Conservation (phyloP, 768 basidiomycete species). For the Phallus indusiatus region DNA sequence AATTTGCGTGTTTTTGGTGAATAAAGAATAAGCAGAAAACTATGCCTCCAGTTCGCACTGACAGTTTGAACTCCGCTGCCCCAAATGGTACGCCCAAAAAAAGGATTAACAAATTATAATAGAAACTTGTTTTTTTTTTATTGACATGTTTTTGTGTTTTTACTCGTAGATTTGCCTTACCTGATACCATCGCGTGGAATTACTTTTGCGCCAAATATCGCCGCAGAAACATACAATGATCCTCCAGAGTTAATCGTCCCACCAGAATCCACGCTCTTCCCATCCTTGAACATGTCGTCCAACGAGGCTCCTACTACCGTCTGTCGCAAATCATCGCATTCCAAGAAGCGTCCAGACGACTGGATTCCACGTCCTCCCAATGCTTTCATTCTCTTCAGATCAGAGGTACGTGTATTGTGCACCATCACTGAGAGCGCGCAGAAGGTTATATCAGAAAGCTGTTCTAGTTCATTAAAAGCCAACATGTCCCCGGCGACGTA, state of each 20-base stretch:
- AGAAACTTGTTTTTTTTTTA: not conserved
- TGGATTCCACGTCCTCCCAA: conserved; percentile 81
- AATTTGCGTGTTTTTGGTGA: not conserved
- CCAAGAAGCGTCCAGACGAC: conserved; percentile 34
- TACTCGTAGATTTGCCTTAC: not conserved
- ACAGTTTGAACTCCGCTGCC: not conserved
- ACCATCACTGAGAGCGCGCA: conserved; percentile 1
- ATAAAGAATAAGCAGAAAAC: not conserved
- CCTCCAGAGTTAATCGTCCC: conserved; percentile 29
- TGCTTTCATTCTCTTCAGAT: conserved; percentile 79
- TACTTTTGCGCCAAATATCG: conserved; percentile 50
- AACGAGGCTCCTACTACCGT: conserved; percentile 23
- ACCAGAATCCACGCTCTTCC: conserved; percentile 47
- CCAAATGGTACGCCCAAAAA: not conserved
- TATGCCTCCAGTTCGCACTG: not conserved
- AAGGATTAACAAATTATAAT: not conserved
- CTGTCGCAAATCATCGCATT: conserved; percentile 31
- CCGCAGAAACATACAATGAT: conserved; percentile 48
- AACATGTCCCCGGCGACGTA: conserved; percentile 61
- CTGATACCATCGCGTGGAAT: conserved; percentile 28
- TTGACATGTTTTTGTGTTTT: not conserved
- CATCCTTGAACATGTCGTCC: conserved; percentile 15
- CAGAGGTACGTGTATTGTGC: conserved; percentile 45
- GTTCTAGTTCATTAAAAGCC: conserved; percentile 4
- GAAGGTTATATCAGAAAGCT: not conserved